Percentiles rank a stretch among this genome's conserved stretches.
Evolutionary conservation across 1,284 basidiomycete species (phyloP).

Genomic region (Singerocomus inundabilis): DNA sequence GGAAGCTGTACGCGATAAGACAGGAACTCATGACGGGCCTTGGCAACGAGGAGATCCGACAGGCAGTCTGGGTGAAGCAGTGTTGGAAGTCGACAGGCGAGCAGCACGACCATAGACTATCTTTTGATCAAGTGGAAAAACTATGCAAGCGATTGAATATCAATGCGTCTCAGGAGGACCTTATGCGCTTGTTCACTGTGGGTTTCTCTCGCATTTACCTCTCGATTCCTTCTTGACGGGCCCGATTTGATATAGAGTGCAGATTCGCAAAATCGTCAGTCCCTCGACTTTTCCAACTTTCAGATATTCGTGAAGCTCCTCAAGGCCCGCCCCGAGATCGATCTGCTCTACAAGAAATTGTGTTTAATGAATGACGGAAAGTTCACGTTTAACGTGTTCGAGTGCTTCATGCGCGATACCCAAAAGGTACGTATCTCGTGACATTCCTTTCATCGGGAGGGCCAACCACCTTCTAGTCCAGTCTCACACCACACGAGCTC

Average conservation of each 20-base stretch:
- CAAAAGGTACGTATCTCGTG: constrained; percentile 55
- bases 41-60: constrained; percentile 61
- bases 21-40: constrained; percentile 68
- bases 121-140: constrained; percentile 72
- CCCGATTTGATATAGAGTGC: constrained; percentile 51
- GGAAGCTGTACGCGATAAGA: constrained; percentile 58
- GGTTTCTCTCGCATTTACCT: background rate
- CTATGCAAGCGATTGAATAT: constrained; percentile 79
- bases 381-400: constrained; percentile 59
- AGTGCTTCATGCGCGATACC: constrained; percentile 60
- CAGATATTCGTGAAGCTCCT: constrained; percentile 83
- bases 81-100: constrained; percentile 77
- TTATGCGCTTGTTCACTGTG: constrained; percentile 68
- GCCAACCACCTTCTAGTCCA: constrained; percentile 42
- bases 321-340: constrained; percentile 82
- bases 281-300: constrained; percentile 83
- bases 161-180: constrained; percentile 59
- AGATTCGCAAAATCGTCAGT: constrained; percentile 62
- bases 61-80: constrained; percentile 78
- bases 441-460: background rate
- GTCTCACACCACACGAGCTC: constrained; percentile 45
- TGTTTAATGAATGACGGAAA: constrained; percentile 37
- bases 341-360: constrained; percentile 61
- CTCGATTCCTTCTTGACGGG: background rate
- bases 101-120: constrained; percentile 61